Evolutionary conservation across 1,139 yeast genomes (phyloP).

Genomic region (Protomyces inouyei): DNA sequence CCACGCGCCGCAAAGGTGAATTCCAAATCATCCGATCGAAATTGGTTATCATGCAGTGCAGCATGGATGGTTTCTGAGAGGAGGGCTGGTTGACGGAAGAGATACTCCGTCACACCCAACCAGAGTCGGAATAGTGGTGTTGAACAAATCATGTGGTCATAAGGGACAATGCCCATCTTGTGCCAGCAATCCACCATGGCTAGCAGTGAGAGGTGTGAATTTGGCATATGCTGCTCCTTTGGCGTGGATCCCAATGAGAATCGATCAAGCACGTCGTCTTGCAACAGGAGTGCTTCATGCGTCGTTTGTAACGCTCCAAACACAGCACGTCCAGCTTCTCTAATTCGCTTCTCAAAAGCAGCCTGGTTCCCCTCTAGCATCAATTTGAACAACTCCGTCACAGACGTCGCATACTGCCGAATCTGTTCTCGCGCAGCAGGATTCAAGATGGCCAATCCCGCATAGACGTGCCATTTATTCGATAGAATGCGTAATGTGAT

Average conservation of each 20-base stretch:
- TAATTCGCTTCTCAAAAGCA: constrained; percentile 55
- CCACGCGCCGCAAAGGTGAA: constrained; percentile 42
- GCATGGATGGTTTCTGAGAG: constrained; percentile 74
- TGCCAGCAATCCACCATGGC: constrained; percentile 95
- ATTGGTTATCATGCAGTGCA: constrained; percentile 60
- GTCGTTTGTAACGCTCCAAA: constrained; percentile 50
- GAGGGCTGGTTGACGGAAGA: constrained; percentile 77
- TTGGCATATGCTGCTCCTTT: constrained; percentile 67
- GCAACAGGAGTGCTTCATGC: constrained; percentile 58
- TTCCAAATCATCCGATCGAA: constrained; percentile 80
- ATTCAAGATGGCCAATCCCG: constrained; percentile 92
- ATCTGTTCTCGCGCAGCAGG: constrained; percentile 92
- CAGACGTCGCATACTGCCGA: constrained; percentile 78
- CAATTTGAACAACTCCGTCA: constrained; percentile 73
- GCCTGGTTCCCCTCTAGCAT: constrained; percentile 67
- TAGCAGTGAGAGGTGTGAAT: constrained; percentile 79
- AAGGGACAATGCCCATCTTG: constrained; percentile 77
- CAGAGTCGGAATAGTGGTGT: constrained; percentile 90
- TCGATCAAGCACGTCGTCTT: constrained; percentile 72
- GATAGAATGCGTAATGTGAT: constrained; percentile 84
- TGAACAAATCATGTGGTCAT: constrained; percentile 94
- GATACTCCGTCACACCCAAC: constrained; percentile 86
- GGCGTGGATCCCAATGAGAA: constrained; percentile 74
- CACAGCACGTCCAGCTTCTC: constrained; percentile 65
- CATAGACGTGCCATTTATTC: constrained; percentile 97